Percentiles rank a stretch among this genome's conserved stretches.
phyloP scores from a whole-genome alignment of 2,329 filamentous ascomycete genomes.

The Botrytis paeoniae region DNA sequence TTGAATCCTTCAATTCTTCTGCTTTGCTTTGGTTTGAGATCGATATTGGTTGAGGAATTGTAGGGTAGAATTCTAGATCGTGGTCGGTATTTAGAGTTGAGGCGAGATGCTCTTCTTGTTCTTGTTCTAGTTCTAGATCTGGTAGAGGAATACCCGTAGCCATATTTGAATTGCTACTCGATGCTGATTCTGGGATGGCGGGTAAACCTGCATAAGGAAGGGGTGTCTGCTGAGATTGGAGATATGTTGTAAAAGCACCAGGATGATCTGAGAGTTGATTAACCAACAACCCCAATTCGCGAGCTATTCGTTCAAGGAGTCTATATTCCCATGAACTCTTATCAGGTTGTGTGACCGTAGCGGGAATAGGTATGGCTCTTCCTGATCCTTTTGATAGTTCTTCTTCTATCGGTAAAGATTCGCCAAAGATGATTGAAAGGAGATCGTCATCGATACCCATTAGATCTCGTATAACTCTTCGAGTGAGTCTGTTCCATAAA shows the following conservation, averaged over 20 bases:
- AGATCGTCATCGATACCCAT: constrained; percentile 87
- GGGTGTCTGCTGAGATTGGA: constrained; percentile 59
- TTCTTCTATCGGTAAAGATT: constrained; percentile 58
- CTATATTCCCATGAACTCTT: constrained; percentile 68
- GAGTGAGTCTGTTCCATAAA: constrained; percentile 77
- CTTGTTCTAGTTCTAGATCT: constrained; percentile 11
- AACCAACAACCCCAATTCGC: constrained; percentile 80
- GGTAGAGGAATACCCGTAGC: background rate
- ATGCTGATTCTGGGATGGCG: constrained; percentile 53
- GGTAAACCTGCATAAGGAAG: constrained; percentile 78
- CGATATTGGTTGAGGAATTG: constrained; percentile 25
- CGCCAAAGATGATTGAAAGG: constrained; percentile 83
- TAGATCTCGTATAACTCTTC: constrained; percentile 81
- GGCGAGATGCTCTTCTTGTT: constrained; percentile 30
- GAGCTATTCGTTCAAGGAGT: constrained; percentile 79
- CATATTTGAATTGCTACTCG: background rate
- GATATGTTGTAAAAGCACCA: constrained; percentile 82
- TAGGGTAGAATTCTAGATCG: constrained; percentile 27
- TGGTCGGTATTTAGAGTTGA: constrained; percentile 17
- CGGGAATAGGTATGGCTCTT: constrained; percentile 20
- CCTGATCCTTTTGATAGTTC: constrained; percentile 34
- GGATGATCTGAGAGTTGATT: constrained; percentile 82
- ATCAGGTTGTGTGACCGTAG: constrained; percentile 26
- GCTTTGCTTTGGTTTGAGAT: constrained; percentile 24
- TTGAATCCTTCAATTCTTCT: constrained; percentile 24